These are phyloP conservation scores for Xylariaceae sp. DNA, from an alignment of 2,329 filamentous ascomycete species.

Conservation along the genomic window DNA sequence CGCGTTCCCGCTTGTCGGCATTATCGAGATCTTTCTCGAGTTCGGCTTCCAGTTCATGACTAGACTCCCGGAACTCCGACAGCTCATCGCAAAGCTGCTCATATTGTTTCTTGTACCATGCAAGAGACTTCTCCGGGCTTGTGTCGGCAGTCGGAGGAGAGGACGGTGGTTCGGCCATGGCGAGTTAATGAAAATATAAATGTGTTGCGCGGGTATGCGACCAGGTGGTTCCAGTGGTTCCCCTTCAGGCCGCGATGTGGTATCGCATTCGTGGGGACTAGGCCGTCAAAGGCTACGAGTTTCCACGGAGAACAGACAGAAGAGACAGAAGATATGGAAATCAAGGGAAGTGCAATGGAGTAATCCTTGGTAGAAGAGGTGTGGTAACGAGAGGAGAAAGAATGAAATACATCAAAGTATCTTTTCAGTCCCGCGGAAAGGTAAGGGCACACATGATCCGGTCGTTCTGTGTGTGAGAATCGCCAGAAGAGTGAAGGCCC, in stretches of 20 bases:
- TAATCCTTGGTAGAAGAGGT: neutral
- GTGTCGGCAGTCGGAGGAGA: constrained; percentile 54
- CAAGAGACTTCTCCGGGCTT: constrained; percentile 66
- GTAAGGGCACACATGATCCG: constrained; percentile 12
- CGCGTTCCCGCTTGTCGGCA: constrained; percentile 86
- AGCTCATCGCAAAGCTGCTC: constrained; percentile 87
- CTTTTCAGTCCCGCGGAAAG: constrained; percentile 9
- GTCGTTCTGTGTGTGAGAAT: neutral
- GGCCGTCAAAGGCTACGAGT: neutral
- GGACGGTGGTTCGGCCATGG: constrained; percentile 56
- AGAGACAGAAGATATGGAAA: constrained; percentile 10
- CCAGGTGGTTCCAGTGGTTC: constrained; percentile 9
- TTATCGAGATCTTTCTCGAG: constrained; percentile 94
- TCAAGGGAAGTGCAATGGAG: neutral
- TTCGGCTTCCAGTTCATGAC: constrained; percentile 88
- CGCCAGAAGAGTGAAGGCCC: neutral
- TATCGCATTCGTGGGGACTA: constrained; percentile 11
- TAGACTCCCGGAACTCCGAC: constrained; percentile 88
- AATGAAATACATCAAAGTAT: constrained; percentile 5
- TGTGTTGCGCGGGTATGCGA: neutral
- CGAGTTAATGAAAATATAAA: constrained; percentile 5
- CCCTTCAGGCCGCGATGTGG: constrained; percentile 9
- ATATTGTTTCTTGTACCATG: constrained; percentile 96
- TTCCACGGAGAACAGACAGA: constrained; percentile 1
- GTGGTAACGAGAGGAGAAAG: constrained; percentile 5